Evolutionary conservation across 495 filamentous ascomycete genomes (phyloP).

Genomic region (Cairneyella variabilis): DNA sequence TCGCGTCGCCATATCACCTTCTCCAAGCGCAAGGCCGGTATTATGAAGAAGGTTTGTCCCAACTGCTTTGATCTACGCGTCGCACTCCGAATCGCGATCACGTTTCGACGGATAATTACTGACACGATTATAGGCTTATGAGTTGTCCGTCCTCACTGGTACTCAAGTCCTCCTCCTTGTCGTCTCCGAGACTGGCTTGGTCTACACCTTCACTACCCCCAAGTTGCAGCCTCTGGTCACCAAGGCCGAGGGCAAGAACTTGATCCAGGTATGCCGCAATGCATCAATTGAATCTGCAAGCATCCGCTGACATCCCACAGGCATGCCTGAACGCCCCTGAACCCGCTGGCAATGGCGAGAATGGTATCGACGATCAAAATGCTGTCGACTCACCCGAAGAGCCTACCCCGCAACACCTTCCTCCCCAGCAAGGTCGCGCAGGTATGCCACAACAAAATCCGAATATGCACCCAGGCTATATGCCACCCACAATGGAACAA

Average conservation of each 20-base stretch:
- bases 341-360: conserved; percentile 79
- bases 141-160: conserved; percentile 94
- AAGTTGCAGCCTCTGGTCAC: conserved; percentile 99
- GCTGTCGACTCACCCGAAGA: conserved; percentile 63
- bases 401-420: conserved; percentile 52
- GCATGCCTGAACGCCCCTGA: conserved; percentile 97
- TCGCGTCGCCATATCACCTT: conserved; percentile 99
- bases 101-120: conserved; percentile 27
- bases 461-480: conserved; percentile 45
- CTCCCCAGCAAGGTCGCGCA: conserved; percentile 47
- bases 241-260: conserved; percentile 98
- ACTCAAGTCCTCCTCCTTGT: conserved; percentile 97
- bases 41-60: conserved; percentile 97
- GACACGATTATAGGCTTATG: conserved; percentile 70
- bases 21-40: conserved; percentile 99
- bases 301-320: conserved; percentile 40
- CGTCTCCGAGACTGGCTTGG: conserved; percentile 96
- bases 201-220: conserved; percentile 99
- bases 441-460: conserved; percentile 46
- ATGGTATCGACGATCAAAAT: conserved; percentile 75
- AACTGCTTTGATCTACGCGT: conserved; percentile 17
- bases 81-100: conserved; percentile 16
- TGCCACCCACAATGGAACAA: conserved; percentile 42
- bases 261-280: conserved; percentile 79
- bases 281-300: conserved; percentile 3